Percentiles rank a stretch among this genome's conserved stretches.
Conservation (phyloP, 495 filamentous ascomycete genomes). For the Aspergillus mulundensis region DNA sequence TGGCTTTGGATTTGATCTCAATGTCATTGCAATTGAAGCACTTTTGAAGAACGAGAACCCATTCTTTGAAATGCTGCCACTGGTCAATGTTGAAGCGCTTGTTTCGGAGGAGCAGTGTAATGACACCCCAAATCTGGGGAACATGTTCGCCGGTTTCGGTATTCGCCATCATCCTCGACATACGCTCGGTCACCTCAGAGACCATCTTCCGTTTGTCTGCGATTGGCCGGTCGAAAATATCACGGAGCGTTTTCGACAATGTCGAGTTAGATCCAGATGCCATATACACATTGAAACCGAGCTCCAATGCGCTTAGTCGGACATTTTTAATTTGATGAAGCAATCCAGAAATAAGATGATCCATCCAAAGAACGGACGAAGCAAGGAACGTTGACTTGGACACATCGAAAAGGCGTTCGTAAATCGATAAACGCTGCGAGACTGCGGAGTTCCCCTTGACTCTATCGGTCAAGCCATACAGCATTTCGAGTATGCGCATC, state of each 20-base stretch:
- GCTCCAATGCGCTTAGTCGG: conserved; percentile 63
- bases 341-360: conserved; percentile 75
- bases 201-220: conserved; percentile 58
- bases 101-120: conserved; percentile 69
- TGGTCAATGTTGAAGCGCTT: conserved; percentile 56
- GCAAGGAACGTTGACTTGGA: conserved; percentile 62
- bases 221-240: conserved; percentile 56
- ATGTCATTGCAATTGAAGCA: conserved; percentile 81
- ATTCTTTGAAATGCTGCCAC: conserved; percentile 69
- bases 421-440: conserved; percentile 68
- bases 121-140: conserved; percentile 84
- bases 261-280: conserved; percentile 59
- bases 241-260: conserved; percentile 58
- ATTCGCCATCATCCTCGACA: conserved; percentile 64
- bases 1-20: conserved; percentile 68
- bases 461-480: conserved; percentile 68
- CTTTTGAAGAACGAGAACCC: conserved; percentile 70
- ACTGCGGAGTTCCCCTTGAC: conserved; percentile 74
- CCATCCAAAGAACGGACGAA: conserved; percentile 58
- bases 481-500: conserved; percentile 58
- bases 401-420: conserved; percentile 68
- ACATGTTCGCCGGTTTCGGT: conserved; percentile 62
- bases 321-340: conserved; percentile 75
- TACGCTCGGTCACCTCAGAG: conserved; percentile 60
- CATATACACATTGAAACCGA: conserved; percentile 64